phyloP scores from a whole-genome alignment of 2,329 filamentous ascomycete species.

The Exophiala sp. region DNA sequence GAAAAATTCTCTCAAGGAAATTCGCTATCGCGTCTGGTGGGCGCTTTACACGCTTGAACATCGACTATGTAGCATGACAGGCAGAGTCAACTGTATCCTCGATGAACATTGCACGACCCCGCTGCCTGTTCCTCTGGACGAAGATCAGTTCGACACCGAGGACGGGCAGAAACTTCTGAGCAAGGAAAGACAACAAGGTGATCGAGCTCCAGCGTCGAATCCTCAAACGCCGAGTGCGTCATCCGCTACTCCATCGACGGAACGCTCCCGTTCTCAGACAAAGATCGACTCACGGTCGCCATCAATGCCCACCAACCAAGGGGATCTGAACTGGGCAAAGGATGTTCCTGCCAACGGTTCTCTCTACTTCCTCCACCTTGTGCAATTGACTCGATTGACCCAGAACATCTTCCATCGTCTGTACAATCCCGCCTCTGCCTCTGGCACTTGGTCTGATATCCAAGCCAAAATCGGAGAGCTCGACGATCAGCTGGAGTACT shows the following conservation, averaged over 20 bases:
- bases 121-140: slow-evolving; percentile 41
- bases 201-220: slow-evolving; percentile 30
- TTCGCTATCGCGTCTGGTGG: slow-evolving; percentile 47
- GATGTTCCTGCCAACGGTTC: slow-evolving; percentile 36
- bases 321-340: slow-evolving; percentile 30
- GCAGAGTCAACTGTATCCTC: slow-evolving; percentile 41
- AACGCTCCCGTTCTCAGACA: slow-evolving; percentile 17
- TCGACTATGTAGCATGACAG: slow-evolving; percentile 45
- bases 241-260: slow-evolving; percentile 18
- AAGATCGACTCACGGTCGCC: slow-evolving; percentile 24
- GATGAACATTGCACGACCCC: slow-evolving; percentile 44
- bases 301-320: slow-evolving; percentile 11
- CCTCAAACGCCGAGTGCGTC: slow-evolving; percentile 18
- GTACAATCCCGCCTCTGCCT: slow-evolving; percentile 37
- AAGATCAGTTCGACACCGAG: slow-evolving; percentile 37
- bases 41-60: slow-evolving; percentile 45
- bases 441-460: slow-evolving; percentile 37
- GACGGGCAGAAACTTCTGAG: slow-evolving; percentile 35
- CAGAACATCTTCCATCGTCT: slow-evolving; percentile 37
- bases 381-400: slow-evolving; percentile 37
- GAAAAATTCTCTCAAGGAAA: slow-evolving; percentile 40
- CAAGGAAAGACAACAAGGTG: slow-evolving; percentile 32
- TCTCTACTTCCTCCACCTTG: slow-evolving; percentile 39
- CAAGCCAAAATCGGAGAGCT: slow-evolving; percentile 35
- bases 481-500: slow-evolving; percentile 36